These are phyloP conservation scores for Cordyceps javanica DNA, from an alignment of 2,329 filamentous ascomycete species.

Conservation along the genomic window DNA sequence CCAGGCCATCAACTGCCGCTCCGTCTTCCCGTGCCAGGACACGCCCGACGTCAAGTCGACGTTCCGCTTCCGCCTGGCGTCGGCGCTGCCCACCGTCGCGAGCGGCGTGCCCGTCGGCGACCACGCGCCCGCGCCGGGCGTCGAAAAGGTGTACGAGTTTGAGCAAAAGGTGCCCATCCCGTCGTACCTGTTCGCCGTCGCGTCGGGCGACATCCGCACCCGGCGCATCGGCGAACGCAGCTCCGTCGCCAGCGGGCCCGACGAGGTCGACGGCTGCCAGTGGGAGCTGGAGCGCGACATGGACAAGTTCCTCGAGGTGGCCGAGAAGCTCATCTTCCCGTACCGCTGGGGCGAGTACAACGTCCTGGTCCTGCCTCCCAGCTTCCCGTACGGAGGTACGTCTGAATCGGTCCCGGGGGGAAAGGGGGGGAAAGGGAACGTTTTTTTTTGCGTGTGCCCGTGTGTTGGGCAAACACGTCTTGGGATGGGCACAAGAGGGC, in stretches of 20 bases:
- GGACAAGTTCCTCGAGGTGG: conserved; percentile 83
- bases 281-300: conserved; percentile 91
- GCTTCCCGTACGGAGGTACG: conserved; percentile 79
- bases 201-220: conserved; percentile 75
- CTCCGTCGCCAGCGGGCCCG: conserved; percentile 78
- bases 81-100: conserved; percentile 82
- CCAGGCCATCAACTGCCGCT: conserved; percentile 91
- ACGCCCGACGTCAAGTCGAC: conserved; percentile 97
- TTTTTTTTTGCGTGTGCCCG: background rate
- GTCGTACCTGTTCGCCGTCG: conserved; percentile 89
- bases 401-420: conserved; percentile 5
- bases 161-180: conserved; percentile 90
- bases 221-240: conserved; percentile 84
- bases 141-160: conserved; percentile 70
- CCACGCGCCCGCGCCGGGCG: conserved; percentile 37
- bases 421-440: too few species aligned
- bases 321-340: conserved; percentile 74
- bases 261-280: conserved; percentile 75
- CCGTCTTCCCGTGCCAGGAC: conserved; percentile 93
- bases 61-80: conserved; percentile 81
- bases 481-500: too few species aligned
- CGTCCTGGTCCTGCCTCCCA: conserved; percentile 80
- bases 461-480: too few species aligned
- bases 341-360: conserved; percentile 97
- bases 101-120: conserved; percentile 62